Evolutionary conservation across 1,139 yeast species (phyloP).

Genomic region (Blastobotrys arbuscula): DNA sequence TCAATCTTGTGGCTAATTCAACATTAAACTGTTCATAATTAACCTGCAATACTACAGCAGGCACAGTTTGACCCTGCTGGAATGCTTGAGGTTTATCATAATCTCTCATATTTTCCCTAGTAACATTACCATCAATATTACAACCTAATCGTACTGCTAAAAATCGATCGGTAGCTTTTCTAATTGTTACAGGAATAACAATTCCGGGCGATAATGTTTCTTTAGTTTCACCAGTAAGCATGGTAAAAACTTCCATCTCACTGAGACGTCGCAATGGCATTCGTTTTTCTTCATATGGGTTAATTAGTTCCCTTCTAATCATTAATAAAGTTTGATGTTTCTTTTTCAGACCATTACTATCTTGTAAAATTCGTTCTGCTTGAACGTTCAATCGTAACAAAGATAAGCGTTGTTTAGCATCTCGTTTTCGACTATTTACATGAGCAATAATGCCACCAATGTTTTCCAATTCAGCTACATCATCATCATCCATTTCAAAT

Average conservation of each 20-base stretch:
- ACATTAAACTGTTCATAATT: conserved; percentile 71
- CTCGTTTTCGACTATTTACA: conserved; percentile 49
- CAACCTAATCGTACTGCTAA: conserved; percentile 65
- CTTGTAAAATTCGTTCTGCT: conserved; percentile 82
- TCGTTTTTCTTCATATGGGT: conserved; percentile 82
- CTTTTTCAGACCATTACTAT: conserved; percentile 55
- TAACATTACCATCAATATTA: conserved; percentile 66
- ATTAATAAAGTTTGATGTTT: conserved; percentile 80
- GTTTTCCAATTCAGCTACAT: conserved; percentile 69
- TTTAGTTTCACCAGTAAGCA: conserved; percentile 82
- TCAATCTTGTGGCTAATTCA: conserved; percentile 61
- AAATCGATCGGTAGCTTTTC: conserved; percentile 45
- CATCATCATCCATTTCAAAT: conserved; percentile 91
- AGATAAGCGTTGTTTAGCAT: conserved; percentile 79
- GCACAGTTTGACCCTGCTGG: conserved; percentile 73
- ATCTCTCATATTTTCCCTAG: conserved; percentile 33
- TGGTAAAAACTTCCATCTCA: conserved; percentile 70
- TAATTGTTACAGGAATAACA: conserved; percentile 73
- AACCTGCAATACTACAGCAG: conserved; percentile 67
- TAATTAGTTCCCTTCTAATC: conserved; percentile 83
- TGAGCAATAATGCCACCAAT: conserved; percentile 81
- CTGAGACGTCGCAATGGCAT: conserved; percentile 62
- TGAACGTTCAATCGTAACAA: conserved; percentile 86
- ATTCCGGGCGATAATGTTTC: conserved; percentile 63
- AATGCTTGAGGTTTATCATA: conserved; percentile 30